Evolutionary conservation across 1,284 basidiomycete genomes (phyloP).

Genomic region (Naganishia sp.): DNA sequence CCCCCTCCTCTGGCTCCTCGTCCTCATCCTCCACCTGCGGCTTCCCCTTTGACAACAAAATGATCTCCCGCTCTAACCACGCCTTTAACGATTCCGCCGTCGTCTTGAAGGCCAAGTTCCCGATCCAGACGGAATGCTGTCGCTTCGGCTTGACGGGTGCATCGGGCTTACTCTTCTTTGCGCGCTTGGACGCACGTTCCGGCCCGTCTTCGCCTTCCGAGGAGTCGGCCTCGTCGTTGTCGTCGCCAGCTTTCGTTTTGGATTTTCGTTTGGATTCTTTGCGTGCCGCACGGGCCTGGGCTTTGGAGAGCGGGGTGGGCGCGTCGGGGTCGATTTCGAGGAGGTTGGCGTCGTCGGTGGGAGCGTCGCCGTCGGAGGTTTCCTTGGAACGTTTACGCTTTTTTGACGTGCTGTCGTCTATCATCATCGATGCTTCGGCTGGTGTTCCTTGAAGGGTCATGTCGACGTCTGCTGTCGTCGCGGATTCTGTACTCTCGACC

Average conservation of each 20-base stretch:
- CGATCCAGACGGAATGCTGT: slow-evolving; percentile 89
- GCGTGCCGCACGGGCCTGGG: slow-evolving; percentile 50
- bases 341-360: slow-evolving; percentile 39
- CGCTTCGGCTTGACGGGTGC: slow-evolving; percentile 56
- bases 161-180: slow-evolving; percentile 65
- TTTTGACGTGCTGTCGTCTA: slow-evolving; percentile 24
- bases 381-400: slow-evolving; percentile 37
- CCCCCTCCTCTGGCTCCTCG: slow-evolving; percentile 36
- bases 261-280: slow-evolving; percentile 45
- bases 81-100: slow-evolving; percentile 67
- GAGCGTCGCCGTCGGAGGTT: slow-evolving; percentile 26
- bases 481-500: slow-evolving; percentile 20
- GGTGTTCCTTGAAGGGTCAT: slow-evolving; percentile 24
- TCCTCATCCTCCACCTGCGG: slow-evolving; percentile 16
- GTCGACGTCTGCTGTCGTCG: slow-evolving; percentile 22
- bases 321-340: slow-evolving; percentile 52
- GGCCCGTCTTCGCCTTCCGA: slow-evolving; percentile 57
- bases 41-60: slow-evolving; percentile 19
- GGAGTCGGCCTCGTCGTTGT: neutral
- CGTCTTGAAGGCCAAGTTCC: slow-evolving; percentile 91
- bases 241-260: slow-evolving; percentile 32
- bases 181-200: slow-evolving; percentile 76
- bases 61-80: slow-evolving; percentile 63
- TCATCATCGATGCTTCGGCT: neutral
- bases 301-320: slow-evolving; percentile 52